phyloP scores from a whole-genome alignment of 345 rosid species.

The Camelina laxa region DNA sequence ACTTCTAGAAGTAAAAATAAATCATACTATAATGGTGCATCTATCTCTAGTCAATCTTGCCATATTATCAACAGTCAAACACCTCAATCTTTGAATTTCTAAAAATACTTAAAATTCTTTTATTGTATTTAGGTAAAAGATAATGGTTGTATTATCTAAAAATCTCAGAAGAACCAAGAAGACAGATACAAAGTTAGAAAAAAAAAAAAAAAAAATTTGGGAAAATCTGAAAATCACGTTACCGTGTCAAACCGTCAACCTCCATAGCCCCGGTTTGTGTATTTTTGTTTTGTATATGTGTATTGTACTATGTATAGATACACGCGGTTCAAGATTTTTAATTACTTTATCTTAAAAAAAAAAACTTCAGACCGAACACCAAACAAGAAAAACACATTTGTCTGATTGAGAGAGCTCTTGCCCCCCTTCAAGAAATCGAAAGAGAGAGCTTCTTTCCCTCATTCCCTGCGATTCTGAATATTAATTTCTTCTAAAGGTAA shows the following conservation, averaged over 20 bases:
- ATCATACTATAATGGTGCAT: not conserved
- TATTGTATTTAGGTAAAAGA: not conserved
- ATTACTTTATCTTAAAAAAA: constrained; percentile 29
- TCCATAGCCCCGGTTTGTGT: constrained; percentile 19
- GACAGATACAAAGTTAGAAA: not conserved
- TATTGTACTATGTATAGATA: not conserved
- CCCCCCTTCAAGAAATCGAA: constrained; percentile 25
- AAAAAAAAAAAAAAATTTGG: not conserved
- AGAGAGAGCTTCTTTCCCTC: constrained; percentile 17
- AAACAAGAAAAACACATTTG: constrained; percentile 40
- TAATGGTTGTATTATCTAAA: constrained; percentile 2
- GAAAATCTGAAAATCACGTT: constrained; percentile 27
- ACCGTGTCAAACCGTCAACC: constrained; percentile 37
- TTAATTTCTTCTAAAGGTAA: not conserved
- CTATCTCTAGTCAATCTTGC: constrained; percentile 15
- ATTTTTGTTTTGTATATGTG: not conserved
- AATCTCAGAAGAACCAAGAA: constrained; percentile 9
- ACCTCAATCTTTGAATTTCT: constrained; percentile 11
- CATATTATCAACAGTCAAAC: constrained; percentile 9
- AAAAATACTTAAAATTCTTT: not conserved
- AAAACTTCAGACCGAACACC: constrained; percentile 37
- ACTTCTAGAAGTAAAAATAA: not conserved
- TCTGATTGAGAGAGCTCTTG: constrained; percentile 19
- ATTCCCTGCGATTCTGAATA: constrained; percentile 16
- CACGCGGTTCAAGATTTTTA: constrained; percentile 35